Conservation (phyloP, 805 yeast species). For the Lipomyces oligophaga region DNA sequence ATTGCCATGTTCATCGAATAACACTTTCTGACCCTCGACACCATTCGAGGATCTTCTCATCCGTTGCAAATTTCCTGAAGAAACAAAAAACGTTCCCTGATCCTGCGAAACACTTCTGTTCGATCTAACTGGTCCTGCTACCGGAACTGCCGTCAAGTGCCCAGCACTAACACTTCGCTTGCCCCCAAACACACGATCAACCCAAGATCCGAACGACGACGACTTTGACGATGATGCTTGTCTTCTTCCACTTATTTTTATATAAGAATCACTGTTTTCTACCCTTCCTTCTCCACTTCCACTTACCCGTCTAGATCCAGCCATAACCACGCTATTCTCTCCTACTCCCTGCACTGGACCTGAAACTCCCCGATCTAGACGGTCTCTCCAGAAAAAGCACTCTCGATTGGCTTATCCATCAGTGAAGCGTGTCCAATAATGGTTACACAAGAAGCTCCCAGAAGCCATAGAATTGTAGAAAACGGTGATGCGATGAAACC, state of each 20-base stretch:
- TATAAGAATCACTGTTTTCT: neutral
- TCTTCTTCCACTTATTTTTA: neutral
- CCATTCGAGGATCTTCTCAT: neutral
- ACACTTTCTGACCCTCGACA: constrained; percentile 1
- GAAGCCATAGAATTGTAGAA: constrained; percentile 85
- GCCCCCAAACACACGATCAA: neutral
- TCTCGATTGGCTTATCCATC: constrained; percentile 93
- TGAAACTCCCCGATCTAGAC: constrained; percentile 34
- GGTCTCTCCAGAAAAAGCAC: constrained; percentile 79
- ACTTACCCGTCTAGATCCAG: constrained; percentile 23
- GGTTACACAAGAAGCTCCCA: constrained; percentile 75
- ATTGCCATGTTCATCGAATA: constrained; percentile 13
- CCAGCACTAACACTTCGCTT: neutral
- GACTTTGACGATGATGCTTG: neutral
- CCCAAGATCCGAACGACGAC: too few relatives aligned
- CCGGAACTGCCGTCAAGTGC: constrained; percentile 1
- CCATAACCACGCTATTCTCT: neutral
- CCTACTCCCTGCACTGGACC: neutral
- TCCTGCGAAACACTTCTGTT: neutral
- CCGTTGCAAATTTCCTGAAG: neutral
- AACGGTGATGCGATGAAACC: constrained; percentile 87
- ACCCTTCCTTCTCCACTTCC: neutral
- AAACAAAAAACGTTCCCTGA: neutral
- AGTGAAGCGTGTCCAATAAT: constrained; percentile 84
- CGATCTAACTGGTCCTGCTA: constrained; percentile 1